Percentiles rank a stretch among this genome's conserved stretches.
Conservation (phyloP, 768 basidiomycete genomes). For the Boletus coccyginus region DNA sequence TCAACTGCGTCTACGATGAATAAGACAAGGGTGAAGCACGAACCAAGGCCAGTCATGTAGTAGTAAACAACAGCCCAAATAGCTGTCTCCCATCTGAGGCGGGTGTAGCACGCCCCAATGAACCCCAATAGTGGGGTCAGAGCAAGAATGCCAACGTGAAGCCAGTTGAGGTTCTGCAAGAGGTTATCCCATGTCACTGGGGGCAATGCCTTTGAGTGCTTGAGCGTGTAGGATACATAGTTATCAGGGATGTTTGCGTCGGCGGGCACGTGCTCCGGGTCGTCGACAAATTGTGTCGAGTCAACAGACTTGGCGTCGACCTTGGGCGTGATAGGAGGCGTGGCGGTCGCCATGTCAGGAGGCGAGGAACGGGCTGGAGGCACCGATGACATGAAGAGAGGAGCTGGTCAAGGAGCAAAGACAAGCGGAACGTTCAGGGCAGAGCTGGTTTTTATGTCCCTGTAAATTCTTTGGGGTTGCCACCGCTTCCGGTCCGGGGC, state of each 20-base stretch:
- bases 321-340: constrained; percentile 11
- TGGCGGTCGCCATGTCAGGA: constrained; percentile 12
- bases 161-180: constrained; percentile 67
- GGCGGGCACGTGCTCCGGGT: constrained; percentile 35
- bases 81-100: constrained; percentile 69
- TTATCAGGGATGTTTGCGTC: constrained; percentile 75
- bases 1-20: constrained; percentile 23
- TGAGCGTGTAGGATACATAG: constrained; percentile 75
- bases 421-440: background rate
- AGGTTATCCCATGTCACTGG: constrained; percentile 63
- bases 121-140: constrained; percentile 72
- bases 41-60: constrained; percentile 80
- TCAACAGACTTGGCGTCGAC: constrained; percentile 1
- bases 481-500: constrained; percentile 12
- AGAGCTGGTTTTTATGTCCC: constrained; percentile 22
- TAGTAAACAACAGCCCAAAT: constrained; percentile 69
- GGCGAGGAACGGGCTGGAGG: constrained; percentile 19
- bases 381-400: constrained; percentile 23
- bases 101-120: constrained; percentile 66
- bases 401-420: constrained; percentile 25
- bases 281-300: constrained; percentile 18
- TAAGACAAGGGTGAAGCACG: constrained; percentile 37
- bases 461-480: constrained; percentile 37
- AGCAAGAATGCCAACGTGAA: constrained; percentile 70
- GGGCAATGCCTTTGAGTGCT: constrained; percentile 63